Evolutionary conservation across 208 protist genomes (phyloP), one percentile per base, ranked within the genome.

Genomic region (Angomonas ambiguus): DNA sequence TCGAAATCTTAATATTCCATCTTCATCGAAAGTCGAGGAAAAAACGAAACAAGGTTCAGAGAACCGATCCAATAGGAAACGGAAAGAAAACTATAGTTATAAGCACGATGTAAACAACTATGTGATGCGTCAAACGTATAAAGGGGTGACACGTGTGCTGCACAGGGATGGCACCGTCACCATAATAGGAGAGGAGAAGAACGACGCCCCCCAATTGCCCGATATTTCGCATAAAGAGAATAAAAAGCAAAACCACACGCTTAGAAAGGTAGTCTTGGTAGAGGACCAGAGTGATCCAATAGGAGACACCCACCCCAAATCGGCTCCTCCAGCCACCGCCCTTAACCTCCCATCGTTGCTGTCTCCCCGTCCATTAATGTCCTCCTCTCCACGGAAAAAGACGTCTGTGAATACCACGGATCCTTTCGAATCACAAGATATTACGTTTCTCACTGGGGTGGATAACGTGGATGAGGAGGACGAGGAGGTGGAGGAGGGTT

Each of bases 81-180:
- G 10, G 8, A 59, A 59, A 27, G 4, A 27, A 33, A 32, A 18
- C 24, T 55, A 64, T 25, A 64, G 48, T 25, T 55, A 56, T 25
- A 28, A 64, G 24, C 34, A 64, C 13, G 57, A 65, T 25, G 13
- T 58, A 0, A 1, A 74, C 58, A 60, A 67, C 8, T 11, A 27
- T 0, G 65, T 86, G 22, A 56, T 87, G 42, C 55, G 67, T 1
- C 71, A 77, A 48, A 79, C 81, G 2, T 69, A 66, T 28, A 62
- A 71, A 1, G 76, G 68, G n/a, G 78, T 64, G 10, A 87, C 77
- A 4, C 76, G 74, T 41, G 31, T 83, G 2, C 30, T 87, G 8
- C 80, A 71, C 56, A 71, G 78, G 20, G 77, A 87, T 31, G 81
- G 81, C 5, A 62, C 31, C 11, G 58, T 62, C 1, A 53, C 45